Evolutionary conservation across 352 stramenopile genomes (phyloP).

Genomic region (Pythium sp.): DNA sequence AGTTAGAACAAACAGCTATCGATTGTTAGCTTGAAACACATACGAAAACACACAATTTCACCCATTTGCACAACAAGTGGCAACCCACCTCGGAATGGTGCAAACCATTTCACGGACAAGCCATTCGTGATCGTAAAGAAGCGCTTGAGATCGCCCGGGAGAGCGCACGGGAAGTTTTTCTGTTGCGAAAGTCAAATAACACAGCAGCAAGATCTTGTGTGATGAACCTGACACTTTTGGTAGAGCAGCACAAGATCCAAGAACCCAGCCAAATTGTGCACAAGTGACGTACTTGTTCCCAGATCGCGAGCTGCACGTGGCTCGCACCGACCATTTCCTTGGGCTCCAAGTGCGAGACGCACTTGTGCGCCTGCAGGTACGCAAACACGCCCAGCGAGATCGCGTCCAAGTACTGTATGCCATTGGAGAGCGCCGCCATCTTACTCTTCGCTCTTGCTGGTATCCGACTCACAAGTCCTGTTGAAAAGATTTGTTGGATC

Average conservation of each 20-base stretch:
- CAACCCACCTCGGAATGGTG: constrained; percentile 37
- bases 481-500: neutral
- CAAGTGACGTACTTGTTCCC: constrained; percentile 51
- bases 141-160: constrained; percentile 64
- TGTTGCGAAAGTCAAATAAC: constrained; percentile 11
- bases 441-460: neutral
- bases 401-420: constrained; percentile 31
- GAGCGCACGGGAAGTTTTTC: constrained; percentile 51
- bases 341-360: constrained; percentile 51
- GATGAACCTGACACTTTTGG: neutral
- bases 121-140: constrained; percentile 74
- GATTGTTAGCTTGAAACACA: neutral
- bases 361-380: constrained; percentile 56
- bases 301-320: constrained; percentile 48
- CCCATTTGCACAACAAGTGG: neutral
- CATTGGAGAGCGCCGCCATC: constrained; percentile 7
- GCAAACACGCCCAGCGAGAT: constrained; percentile 76
- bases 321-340: constrained; percentile 51
- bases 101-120: constrained; percentile 73
- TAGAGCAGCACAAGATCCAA: neutral
- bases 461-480: neutral
- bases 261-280: neutral
- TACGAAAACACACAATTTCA: neutral
- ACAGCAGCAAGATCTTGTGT: neutral
- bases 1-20: neutral